Percentiles rank a stretch among this genome's conserved stretches.
phyloP scores from a whole-genome alignment of 75 land plant species.

The Pseudotsuga menziesii region DNA sequence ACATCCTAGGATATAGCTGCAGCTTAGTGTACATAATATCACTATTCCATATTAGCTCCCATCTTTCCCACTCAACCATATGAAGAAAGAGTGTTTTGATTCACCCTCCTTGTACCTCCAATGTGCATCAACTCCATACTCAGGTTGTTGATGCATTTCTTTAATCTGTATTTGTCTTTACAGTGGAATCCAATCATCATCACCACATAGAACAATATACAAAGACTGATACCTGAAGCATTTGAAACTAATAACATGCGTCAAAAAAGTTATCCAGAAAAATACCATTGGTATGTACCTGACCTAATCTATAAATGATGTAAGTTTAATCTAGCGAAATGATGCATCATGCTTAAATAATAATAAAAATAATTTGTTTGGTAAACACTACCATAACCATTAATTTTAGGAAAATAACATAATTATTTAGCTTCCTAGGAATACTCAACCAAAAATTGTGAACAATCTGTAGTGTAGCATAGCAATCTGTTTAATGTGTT shows the following conservation, averaged over 20 bases:
- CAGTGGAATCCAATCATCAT: slow-evolving; percentile 58
- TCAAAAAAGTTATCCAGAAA: not conserved
- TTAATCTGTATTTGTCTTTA: slow-evolving; percentile 87
- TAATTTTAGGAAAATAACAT: slow-evolving; percentile 71
- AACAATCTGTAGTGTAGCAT: slow-evolving; percentile 58
- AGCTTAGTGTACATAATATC: slow-evolving; percentile 63
- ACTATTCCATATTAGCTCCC: slow-evolving; percentile 87
- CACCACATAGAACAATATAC: slow-evolving; percentile 81
- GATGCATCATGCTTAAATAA: not conserved
- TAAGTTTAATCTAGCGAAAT: not conserved
- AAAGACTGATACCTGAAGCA: slow-evolving; percentile 72
- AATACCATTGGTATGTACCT: too few relatives aligned
- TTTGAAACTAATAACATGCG: not conserved
- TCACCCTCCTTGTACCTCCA: slow-evolving; percentile 96
- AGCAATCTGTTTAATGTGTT: slow-evolving; percentile 70
- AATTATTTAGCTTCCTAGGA: slow-evolving; percentile 81
- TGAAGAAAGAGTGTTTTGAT: slow-evolving; percentile 63
- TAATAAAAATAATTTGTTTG: not conserved
- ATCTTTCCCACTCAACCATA: slow-evolving; percentile 94
- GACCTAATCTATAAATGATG: not conserved
- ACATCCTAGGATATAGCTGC: slow-evolving; percentile 23
- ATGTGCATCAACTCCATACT: slow-evolving; percentile 92
- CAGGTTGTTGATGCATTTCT: slow-evolving; percentile 91
- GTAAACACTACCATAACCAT: slow-evolving; percentile 50
- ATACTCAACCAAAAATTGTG: slow-evolving; percentile 68